Evolutionary conservation across 148 eudicot species (phyloP).

Genomic region (Cornus suecica): DNA sequence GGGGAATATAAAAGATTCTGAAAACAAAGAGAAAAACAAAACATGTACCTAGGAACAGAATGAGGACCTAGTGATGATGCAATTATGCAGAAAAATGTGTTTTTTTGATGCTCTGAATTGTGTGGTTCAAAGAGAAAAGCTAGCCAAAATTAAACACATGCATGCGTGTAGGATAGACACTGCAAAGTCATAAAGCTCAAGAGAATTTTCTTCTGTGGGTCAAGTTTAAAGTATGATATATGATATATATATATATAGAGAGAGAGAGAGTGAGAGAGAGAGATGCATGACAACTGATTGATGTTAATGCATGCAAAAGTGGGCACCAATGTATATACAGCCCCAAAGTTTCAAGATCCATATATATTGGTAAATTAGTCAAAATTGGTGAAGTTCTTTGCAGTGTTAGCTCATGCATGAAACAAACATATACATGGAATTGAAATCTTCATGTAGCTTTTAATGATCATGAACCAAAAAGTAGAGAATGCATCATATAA

Average conservation of each 20-base stretch:
- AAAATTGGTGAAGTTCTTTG: neutral
- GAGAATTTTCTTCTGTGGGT: neutral
- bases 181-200: neutral
- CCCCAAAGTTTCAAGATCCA: neutral
- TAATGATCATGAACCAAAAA: neutral
- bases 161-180: neutral
- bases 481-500: conserved; percentile 9
- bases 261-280: neutral
- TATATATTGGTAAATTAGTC: neutral
- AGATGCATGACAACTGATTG: neutral
- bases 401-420: neutral
- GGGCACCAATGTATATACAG: neutral
- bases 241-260: neutral
- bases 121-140: neutral
- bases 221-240: conserved; percentile 5
- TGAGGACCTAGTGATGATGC: neutral
- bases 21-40: neutral
- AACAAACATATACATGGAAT: neutral
- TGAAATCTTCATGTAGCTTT: neutral
- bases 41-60: neutral
- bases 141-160: neutral
- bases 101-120: neutral
- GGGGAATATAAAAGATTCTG: neutral
- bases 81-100: neutral
- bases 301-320: neutral